phyloP scores from a whole-genome alignment of 2,329 filamentous ascomycete genomes.

The Phaeosphaeriaceae sp. region DNA sequence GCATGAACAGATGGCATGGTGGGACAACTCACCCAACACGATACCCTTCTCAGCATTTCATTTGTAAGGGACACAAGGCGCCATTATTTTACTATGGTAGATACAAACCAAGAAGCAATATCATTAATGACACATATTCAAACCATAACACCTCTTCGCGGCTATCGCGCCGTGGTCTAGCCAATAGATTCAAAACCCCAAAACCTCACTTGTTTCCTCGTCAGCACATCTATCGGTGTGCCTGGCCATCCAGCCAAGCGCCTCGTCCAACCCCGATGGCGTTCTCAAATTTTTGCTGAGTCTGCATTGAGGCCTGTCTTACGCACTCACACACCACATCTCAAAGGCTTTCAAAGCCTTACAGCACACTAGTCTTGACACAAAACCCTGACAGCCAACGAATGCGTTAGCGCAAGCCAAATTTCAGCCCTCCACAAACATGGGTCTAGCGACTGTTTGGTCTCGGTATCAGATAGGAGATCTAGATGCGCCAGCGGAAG shows the following conservation, averaged over 20 bases:
- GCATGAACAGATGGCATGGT: constrained; percentile 5
- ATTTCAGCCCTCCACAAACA: background rate
- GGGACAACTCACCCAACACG: constrained; percentile 5
- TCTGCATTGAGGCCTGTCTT: no score
- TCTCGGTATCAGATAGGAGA: background rate
- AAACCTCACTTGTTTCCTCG: background rate
- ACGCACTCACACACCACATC: background rate
- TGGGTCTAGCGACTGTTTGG: background rate
- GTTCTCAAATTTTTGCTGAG: no score
- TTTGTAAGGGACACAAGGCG: background rate
- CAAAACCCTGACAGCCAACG: background rate
- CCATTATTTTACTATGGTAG: background rate
- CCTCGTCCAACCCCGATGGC: no score
- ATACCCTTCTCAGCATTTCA: constrained; percentile 8
- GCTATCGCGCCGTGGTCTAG: background rate
- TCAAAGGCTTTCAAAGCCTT: background rate
- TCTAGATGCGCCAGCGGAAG: background rate
- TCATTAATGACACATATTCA: constrained; percentile 2
- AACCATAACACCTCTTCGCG: background rate
- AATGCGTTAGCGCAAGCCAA: background rate
- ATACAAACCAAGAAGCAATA: background rate
- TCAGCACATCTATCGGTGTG: no score
- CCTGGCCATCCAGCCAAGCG: no score
- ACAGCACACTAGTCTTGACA: background rate
- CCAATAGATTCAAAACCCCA: background rate